phyloP scores from a whole-genome alignment of 2,329 filamentous ascomycete species.

The Camptophora hylomeconis region DNA sequence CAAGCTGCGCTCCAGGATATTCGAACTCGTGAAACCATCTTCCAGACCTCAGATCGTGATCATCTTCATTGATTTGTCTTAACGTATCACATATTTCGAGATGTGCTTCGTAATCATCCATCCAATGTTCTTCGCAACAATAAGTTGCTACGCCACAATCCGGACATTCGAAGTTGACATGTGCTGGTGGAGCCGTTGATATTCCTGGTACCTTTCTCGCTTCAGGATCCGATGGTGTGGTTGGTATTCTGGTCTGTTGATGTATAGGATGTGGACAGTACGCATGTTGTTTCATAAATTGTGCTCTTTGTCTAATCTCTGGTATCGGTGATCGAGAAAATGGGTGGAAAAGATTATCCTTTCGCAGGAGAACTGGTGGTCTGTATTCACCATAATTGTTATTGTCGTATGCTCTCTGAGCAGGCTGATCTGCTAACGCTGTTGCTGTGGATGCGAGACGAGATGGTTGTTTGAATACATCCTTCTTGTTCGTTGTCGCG shows the following conservation, averaged over 20 bases:
- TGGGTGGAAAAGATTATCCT: slow-evolving; percentile 83
- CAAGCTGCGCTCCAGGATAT: slow-evolving; percentile 78
- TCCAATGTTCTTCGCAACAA: slow-evolving; percentile 91
- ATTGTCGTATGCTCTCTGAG: slow-evolving; percentile 10
- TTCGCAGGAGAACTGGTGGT: slow-evolving; percentile 38
- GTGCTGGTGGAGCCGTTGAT: slow-evolving; percentile 46
- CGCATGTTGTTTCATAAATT: slow-evolving; percentile 84
- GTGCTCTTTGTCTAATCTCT: slow-evolving; percentile 74
- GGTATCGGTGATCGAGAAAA: slow-evolving; percentile 81
- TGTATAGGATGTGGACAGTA: slow-evolving; percentile 88
- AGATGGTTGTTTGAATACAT: slow-evolving; percentile 5
- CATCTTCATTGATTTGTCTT: slow-evolving; percentile 91
- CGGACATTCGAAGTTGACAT: slow-evolving; percentile 88
- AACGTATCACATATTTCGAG: slow-evolving; percentile 84
- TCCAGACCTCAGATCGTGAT: slow-evolving; percentile 84
- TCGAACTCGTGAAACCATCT: slow-evolving; percentile 88
- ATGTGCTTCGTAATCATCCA: slow-evolving; percentile 87
- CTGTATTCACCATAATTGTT: slow-evolving; percentile 17
- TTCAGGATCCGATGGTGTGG: slow-evolving; percentile 51
- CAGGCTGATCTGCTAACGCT: slow-evolving; percentile 6
- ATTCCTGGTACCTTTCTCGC: slow-evolving; percentile 41
- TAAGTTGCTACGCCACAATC: slow-evolving; percentile 91
- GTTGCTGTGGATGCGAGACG: slow-evolving; percentile 11
- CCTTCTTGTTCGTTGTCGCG: slow-evolving; percentile 6
- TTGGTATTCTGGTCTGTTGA: slow-evolving; percentile 56